These are phyloP conservation scores for Aspergillus luchuensis DNA, from an alignment of 2,329 filamentous ascomycete genomes.

Conservation along the genomic window DNA sequence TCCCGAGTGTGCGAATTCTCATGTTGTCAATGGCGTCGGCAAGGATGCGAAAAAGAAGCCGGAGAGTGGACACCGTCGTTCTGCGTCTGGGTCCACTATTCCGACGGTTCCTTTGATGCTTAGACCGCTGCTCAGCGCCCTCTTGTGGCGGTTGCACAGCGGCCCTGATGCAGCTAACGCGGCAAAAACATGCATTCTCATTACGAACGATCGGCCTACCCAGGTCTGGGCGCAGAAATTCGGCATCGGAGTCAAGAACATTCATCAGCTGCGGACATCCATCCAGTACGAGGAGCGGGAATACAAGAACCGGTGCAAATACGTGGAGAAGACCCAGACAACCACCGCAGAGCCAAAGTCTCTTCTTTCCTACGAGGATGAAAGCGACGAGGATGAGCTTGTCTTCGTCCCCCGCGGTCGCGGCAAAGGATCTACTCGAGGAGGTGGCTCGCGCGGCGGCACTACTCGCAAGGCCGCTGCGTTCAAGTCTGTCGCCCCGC, in stretches of 20 bases:
- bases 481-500: constrained; percentile 25
- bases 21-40: constrained; percentile 25
- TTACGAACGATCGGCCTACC: constrained; percentile 48
- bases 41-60: constrained; percentile 27
- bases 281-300: constrained; percentile 51
- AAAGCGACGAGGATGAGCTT: constrained; percentile 52
- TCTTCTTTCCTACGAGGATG: constrained; percentile 50
- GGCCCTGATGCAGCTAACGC: constrained; percentile 36
- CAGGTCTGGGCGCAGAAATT: constrained; percentile 52
- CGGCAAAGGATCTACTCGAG: constrained; percentile 36
- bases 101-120: constrained; percentile 43
- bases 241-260: constrained; percentile 50
- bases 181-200: constrained; percentile 44
- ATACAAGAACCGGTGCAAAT: constrained; percentile 48
- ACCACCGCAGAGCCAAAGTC: constrained; percentile 43
- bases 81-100: constrained; percentile 36
- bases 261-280: constrained; percentile 50
- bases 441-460: constrained; percentile 29
- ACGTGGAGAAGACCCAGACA: constrained; percentile 46
- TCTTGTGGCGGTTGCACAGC: constrained; percentile 49
- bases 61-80: constrained; percentile 34
- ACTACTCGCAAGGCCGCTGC: constrained; percentile 35
- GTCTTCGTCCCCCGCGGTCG: constrained; percentile 49
- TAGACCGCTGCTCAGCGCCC: constrained; percentile 47
- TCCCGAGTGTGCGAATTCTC: constrained; percentile 42